phyloP scores from a whole-genome alignment of 352 stramenopile species.

The Phytophthora europaea region DNA sequence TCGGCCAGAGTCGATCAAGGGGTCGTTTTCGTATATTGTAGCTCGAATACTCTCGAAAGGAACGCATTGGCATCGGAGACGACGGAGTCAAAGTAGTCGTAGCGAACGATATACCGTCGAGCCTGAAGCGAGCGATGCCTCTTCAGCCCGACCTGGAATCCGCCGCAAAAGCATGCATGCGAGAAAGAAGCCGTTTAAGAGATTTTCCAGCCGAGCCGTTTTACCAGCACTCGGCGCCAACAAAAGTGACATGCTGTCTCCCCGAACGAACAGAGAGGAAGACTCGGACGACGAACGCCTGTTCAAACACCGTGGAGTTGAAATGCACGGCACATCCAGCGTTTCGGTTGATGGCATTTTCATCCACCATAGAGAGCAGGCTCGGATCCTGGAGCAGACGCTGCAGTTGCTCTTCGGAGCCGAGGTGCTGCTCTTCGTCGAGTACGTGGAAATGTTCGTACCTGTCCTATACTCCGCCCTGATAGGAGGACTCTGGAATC shows the following conservation, averaged over 20 bases:
- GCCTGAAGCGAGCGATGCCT: not conserved
- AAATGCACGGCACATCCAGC: not conserved
- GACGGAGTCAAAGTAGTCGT: not conserved
- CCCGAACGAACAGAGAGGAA: not conserved
- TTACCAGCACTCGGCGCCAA: slow-evolving; percentile 1
- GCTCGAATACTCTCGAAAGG: not conserved
- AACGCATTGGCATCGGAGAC: not conserved
- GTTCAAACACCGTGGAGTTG: slow-evolving; percentile 7
- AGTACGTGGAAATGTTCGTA: slow-evolving; percentile 50
- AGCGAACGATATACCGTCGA: not conserved
- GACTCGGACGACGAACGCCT: slow-evolving; percentile 6
- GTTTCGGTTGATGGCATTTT: slow-evolving; percentile 22
- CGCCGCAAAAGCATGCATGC: slow-evolving; percentile 3
- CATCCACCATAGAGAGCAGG: slow-evolving; percentile 11
- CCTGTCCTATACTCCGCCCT: slow-evolving; percentile 37
- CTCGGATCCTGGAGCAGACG: slow-evolving; percentile 21
- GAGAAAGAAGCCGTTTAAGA: slow-evolving; percentile 1
- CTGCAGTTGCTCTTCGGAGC: slow-evolving; percentile 35
- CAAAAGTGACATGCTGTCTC: not conserved
- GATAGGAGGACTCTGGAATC: slow-evolving; percentile 18
- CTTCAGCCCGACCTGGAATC: not conserved
- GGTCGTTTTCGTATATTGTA: not conserved
- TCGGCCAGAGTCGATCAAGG: not conserved
- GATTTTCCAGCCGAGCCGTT: slow-evolving; percentile 1
- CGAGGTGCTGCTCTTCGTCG: slow-evolving; percentile 38